Evolutionary conservation across 805 yeast species (phyloP).

Genomic region (Kazachstania kunashirensis): DNA sequence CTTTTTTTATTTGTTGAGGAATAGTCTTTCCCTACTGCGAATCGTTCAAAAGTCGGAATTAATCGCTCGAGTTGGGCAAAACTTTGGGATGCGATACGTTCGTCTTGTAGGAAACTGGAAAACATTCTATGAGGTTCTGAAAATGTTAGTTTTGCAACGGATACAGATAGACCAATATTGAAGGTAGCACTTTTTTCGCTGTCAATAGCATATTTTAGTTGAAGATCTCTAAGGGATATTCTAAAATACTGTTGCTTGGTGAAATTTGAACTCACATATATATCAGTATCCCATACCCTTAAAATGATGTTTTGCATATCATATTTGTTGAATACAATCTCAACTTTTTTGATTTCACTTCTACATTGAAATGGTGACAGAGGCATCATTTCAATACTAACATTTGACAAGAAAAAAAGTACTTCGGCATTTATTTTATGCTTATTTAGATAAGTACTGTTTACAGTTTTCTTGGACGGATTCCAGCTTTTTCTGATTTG

Average conservation of each 20-base stretch:
- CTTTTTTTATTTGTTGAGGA: background rate
- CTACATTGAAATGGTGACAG: conserved; percentile 18
- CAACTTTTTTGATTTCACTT: conserved; percentile 18
- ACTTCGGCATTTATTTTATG: conserved; percentile 6
- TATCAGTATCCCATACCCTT: conserved; percentile 19
- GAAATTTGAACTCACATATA: conserved; percentile 19
- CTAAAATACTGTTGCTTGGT: conserved; percentile 23
- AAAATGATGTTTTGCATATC: conserved; percentile 12
- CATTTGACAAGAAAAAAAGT: conserved; percentile 12
- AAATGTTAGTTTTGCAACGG: conserved; percentile 20
- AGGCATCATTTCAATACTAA: conserved; percentile 21
- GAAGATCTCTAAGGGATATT: conserved; percentile 19
- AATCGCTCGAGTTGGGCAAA: conserved; percentile 9
- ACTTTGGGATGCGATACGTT: conserved; percentile 18
- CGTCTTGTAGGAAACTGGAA: conserved; percentile 21
- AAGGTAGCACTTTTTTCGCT: conserved; percentile 1
- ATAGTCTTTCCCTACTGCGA: background rate
- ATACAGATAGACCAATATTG: conserved; percentile 10
- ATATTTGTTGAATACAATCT: conserved; percentile 12
- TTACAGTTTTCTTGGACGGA: background rate
- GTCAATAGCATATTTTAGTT: conserved; percentile 7
- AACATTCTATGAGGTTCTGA: conserved; percentile 24
- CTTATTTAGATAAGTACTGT: background rate
- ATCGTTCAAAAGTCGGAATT: conserved; percentile 2
- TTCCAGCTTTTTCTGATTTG: conserved; percentile 2